Conservation (phyloP, 352 stramenopile species). For the Pythium biforme region DNA sequence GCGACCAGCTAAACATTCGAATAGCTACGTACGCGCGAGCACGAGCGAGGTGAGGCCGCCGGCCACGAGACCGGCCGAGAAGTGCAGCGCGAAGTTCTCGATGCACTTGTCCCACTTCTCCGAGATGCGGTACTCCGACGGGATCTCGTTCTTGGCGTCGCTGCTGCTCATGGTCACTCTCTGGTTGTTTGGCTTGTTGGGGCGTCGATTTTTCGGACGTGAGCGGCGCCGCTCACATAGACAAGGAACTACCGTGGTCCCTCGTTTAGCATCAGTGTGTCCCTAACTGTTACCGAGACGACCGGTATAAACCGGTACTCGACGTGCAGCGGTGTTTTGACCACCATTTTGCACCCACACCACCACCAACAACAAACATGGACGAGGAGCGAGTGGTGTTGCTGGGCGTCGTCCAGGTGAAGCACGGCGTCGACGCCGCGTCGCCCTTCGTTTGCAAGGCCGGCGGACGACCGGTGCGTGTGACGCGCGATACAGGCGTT, state of each 20-base stretch:
- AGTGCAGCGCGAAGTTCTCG: constrained; percentile 88
- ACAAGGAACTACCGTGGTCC: constrained; percentile 23
- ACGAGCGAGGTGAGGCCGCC: constrained; percentile 82
- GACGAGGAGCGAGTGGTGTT: constrained; percentile 62
- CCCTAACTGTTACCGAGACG: not conserved
- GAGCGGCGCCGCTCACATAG: constrained; percentile 22
- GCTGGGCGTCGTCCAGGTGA: constrained; percentile 68
- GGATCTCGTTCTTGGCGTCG: constrained; percentile 56
- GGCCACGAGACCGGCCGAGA: constrained; percentile 74
- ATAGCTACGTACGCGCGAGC: constrained; percentile 70
- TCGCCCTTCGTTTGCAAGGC: constrained; percentile 79
- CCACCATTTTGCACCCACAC: constrained; percentile 16
- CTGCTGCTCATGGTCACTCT: constrained; percentile 22
- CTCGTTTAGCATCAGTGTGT: constrained; percentile 14
- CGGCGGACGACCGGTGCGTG: constrained; percentile 66
- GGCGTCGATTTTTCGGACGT: constrained; percentile 35
- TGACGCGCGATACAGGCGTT: not conserved
- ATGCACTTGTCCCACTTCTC: constrained; percentile 91
- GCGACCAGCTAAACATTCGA: not conserved
- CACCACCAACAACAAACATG: constrained; percentile 30
- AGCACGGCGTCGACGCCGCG: constrained; percentile 55
- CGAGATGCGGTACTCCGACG: constrained; percentile 88
- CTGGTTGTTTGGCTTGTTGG: constrained; percentile 4
- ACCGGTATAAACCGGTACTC: constrained; percentile 18
- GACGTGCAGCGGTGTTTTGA: constrained; percentile 3